Evolutionary conservation across 2,329 filamentous ascomycete species (phyloP), one percentile per base, ranked within the genome.

Genomic region (Pseudogymnoascus sp.): DNA sequence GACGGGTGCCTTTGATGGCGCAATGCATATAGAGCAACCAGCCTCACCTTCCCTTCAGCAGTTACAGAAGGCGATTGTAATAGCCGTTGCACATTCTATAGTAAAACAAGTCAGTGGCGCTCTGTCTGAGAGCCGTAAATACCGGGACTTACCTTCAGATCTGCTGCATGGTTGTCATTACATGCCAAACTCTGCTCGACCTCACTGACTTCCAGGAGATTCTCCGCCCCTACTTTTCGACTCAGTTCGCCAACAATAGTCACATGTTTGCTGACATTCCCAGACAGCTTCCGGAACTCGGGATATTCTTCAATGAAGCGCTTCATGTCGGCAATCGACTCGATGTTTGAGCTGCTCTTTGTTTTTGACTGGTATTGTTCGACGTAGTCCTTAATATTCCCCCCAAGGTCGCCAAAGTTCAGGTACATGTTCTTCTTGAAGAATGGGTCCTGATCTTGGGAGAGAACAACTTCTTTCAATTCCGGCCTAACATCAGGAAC

Each of bases 381-480:
- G 62, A 99, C 95, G 70, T 99, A 99, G 63, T 97, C 93, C 75
- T 98, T 98, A 73, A 97, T 96, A 69, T 96, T 97, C 41, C 93
- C 90, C 10, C 95, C 93, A 5, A 99, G 82, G 69, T 98, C 93
- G 62, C 93, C 93, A 75, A 98, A 99, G 74, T 98, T 98, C 71
- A 96, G 84, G 70, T 93, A 98, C 93, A 98, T 98, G 76, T 98
- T 98, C 79, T 97, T 97, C 77, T 83, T 97, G 80, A 99, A 99
- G 78, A 99, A 99, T 0, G 95, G 93, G 72, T 99, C 95, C 76
- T 99, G 95, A 67, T 99, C 95, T 75, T 95, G 93, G 1, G 93
- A 96, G 37, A 99, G 78, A 2, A 98, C 93, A 64, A 99, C 95
- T 76, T 99, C 95, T 72, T 89, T 93, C 62, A 97, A 81, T 74